These are phyloP conservation scores for Diaporthe sp. DNA, from an alignment of 2,329 filamentous ascomycete species.

Conservation along the genomic window DNA sequence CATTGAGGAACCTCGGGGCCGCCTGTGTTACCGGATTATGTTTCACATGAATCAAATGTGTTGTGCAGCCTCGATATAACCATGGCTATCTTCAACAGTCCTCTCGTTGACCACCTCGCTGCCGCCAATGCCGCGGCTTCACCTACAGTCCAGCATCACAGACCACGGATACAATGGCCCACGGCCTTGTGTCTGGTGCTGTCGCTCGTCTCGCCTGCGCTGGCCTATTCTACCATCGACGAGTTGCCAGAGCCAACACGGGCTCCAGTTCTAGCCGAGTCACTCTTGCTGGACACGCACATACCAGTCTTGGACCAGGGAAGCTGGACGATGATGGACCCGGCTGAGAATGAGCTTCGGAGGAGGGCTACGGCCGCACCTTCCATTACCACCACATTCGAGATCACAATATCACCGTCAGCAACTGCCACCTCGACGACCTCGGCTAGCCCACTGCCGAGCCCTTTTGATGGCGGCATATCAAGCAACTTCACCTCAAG, in stretches of 20 bases:
- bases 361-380: conserved; percentile 38
- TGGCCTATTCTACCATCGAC: conserved; percentile 43
- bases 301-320: conserved; percentile 52
- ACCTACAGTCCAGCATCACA: conserved; percentile 35
- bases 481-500: conserved; percentile 71
- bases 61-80: conserved; percentile 46
- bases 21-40: conserved; percentile 45
- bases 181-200: conserved; percentile 43
- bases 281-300: conserved; percentile 54
- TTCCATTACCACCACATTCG: conserved; percentile 35
- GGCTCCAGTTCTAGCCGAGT: conserved; percentile 48
- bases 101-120: conserved; percentile 28
- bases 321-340: conserved; percentile 55
- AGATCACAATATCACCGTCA: conserved; percentile 42
- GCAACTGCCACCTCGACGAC: conserved; percentile 45
- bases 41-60: conserved; percentile 44
- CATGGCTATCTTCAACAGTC: conserved; percentile 45
- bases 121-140: background rate
- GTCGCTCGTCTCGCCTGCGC: conserved; percentile 46
- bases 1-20: conserved; percentile 31
- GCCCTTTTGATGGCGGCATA: conserved; percentile 76
- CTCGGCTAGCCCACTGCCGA: conserved; percentile 65
- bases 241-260: conserved; percentile 45
- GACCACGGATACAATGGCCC: conserved; percentile 49
- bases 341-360: conserved; percentile 50